A percentile compares a stretch with the other conserved stretches of the same genome.
These are phyloP conservation scores for Cercospora sojina DNA, from an alignment of 2,329 filamentous ascomycete genomes.

Conservation along the genomic window DNA sequence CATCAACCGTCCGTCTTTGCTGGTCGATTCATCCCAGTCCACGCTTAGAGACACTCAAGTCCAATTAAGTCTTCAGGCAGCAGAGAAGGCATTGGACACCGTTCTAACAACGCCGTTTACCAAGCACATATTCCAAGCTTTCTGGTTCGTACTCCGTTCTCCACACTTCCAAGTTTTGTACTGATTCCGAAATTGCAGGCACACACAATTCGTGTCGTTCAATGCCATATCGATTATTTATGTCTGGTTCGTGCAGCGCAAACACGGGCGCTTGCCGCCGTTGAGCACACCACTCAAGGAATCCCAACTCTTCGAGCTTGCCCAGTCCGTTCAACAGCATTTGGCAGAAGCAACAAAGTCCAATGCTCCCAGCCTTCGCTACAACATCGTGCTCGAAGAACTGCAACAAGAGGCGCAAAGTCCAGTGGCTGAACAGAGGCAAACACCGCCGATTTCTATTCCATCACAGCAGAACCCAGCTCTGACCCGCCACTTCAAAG, in stretches of 20 bases:
- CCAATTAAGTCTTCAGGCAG: slow-evolving; percentile 50
- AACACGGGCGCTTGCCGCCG: slow-evolving; percentile 24
- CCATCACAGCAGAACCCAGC: not conserved
- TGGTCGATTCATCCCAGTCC: slow-evolving; percentile 41
- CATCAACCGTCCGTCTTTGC: slow-evolving; percentile 53
- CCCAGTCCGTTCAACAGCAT: slow-evolving; percentile 50
- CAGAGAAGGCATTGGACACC: slow-evolving; percentile 47
- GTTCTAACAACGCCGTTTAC: slow-evolving; percentile 39
- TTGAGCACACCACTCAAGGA: slow-evolving; percentile 20
- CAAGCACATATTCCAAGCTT: slow-evolving; percentile 47
- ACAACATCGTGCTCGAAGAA: slow-evolving; percentile 56
- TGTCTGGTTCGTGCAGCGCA: slow-evolving; percentile 53
- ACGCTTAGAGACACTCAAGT: slow-evolving; percentile 40
- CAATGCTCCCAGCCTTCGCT: slow-evolving; percentile 50
- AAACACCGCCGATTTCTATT: not conserved
- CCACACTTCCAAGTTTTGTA: not conserved
- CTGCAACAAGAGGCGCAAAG: slow-evolving; percentile 46
- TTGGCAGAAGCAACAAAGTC: slow-evolving; percentile 43
- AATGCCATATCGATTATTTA: slow-evolving; percentile 54
- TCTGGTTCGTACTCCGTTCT: slow-evolving; percentile 48
- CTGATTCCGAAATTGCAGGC: not conserved
- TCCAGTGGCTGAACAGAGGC: slow-evolving; percentile 23
- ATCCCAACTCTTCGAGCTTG: slow-evolving; percentile 42
- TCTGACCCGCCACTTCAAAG: not conserved
- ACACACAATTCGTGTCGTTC: slow-evolving; percentile 25